Conservation (phyloP, 805 yeast species). For the Hanseniaspora guilliermondii region DNA sequence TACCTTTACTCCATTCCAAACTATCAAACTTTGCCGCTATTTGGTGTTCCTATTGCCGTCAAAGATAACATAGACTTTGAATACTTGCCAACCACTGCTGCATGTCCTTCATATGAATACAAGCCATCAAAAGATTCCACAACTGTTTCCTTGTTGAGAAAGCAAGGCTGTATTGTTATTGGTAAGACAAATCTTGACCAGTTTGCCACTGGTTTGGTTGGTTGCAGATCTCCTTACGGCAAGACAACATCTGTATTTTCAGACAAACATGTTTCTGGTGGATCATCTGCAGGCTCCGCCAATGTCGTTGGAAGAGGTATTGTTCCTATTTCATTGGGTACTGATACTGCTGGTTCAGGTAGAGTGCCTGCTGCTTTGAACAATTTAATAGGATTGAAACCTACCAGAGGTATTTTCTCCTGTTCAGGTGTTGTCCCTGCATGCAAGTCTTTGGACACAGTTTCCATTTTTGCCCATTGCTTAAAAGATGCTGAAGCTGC, state of each 20-base stretch:
- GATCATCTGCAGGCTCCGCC: constrained; percentile 94
- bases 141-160: constrained; percentile 57
- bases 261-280: constrained; percentile 75
- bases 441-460: constrained; percentile 87
- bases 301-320: constrained; percentile 78
- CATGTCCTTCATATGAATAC: constrained; percentile 77
- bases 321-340: constrained; percentile 81
- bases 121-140: constrained; percentile 61
- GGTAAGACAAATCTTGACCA: constrained; percentile 96
- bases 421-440: constrained; percentile 94
- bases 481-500: constrained; percentile 72
- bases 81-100: constrained; percentile 81
- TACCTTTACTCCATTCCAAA: constrained; percentile 51
- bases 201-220: constrained; percentile 95
- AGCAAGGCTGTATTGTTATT: constrained; percentile 83
- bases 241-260: constrained; percentile 70
- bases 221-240: constrained; percentile 91
- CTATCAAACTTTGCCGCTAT: constrained; percentile 50
- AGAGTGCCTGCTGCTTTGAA: constrained; percentile 94
- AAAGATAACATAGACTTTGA: constrained; percentile 89
- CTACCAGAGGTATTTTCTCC: constrained; percentile 79
- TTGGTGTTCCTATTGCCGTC: constrained; percentile 90
- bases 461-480: constrained; percentile 68
- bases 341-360: constrained; percentile 97
- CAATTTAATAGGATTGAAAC: constrained; percentile 84